Conservation (phyloP, 371 early-diverging fungal species). For the Ordospora colligata region DNA sequence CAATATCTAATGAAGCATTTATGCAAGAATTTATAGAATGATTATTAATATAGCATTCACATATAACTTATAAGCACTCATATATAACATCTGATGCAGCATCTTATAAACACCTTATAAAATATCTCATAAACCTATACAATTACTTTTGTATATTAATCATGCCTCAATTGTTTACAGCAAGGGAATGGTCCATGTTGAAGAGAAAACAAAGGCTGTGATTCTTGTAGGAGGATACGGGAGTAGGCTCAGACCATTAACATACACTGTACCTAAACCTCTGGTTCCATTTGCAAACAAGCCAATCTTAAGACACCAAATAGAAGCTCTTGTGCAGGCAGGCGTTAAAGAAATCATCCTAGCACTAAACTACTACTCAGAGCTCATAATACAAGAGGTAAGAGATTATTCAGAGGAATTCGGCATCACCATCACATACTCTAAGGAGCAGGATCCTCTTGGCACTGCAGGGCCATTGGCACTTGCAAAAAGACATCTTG, state of each 20-base stretch:
- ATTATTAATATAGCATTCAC: too few relatives aligned
- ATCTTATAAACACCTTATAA: not conserved
- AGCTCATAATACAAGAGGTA: slow-evolving; percentile 72
- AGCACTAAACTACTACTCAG: slow-evolving; percentile 87
- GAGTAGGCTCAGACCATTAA: slow-evolving; percentile 90
- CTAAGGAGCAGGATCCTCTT: slow-evolving; percentile 84
- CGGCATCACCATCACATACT: slow-evolving; percentile 82
- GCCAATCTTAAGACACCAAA: slow-evolving; percentile 96
- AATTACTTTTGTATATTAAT: not conserved
- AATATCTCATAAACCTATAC: not conserved
- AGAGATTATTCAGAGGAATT: slow-evolving; percentile 68
- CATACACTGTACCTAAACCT: slow-evolving; percentile 91
- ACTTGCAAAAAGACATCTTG: slow-evolving; percentile 75
- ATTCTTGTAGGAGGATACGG: slow-evolving; percentile 98
- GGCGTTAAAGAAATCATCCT: slow-evolving; percentile 91
- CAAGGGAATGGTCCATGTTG: slow-evolving; percentile 13
- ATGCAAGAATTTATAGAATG: too few relatives aligned
- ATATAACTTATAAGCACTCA: too few relatives aligned
- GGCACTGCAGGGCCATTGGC: slow-evolving; percentile 96
- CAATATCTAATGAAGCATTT: too few relatives aligned
- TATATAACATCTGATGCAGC: too few relatives aligned
- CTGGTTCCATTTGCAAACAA: slow-evolving; percentile 93
- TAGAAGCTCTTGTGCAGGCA: slow-evolving; percentile 83
- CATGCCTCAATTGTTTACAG: slow-evolving; percentile 10
- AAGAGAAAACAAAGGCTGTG: slow-evolving; percentile 68